A percentile compares a stretch with the other conserved stretches of the same genome.
These are phyloP conservation scores for Starmerella stigmatis DNA, from an alignment of 805 yeast genomes.

Conservation along the genomic window DNA sequence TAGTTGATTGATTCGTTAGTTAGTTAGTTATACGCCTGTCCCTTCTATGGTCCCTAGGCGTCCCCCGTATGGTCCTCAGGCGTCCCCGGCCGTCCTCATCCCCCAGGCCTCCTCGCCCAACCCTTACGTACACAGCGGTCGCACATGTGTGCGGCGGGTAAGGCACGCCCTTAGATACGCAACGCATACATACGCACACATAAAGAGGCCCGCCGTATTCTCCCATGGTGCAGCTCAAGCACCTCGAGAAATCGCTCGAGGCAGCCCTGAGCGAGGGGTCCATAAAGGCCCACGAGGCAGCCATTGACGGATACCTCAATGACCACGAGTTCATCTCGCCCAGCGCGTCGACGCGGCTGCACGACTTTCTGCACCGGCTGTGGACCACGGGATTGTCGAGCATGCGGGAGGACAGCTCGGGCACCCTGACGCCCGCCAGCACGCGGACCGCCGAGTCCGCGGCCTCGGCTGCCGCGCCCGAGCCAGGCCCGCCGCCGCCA, in stretches of 20 bases:
- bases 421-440: slow-evolving; percentile 7
- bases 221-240: slow-evolving; percentile 14
- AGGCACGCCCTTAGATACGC: too few species aligned
- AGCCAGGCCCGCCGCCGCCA: neutral
- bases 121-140: too few species aligned
- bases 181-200: too few species aligned
- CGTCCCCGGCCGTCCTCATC: too few species aligned
- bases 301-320: slow-evolving; percentile 19
- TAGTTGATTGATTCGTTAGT: too few species aligned
- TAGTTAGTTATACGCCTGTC: too few species aligned
- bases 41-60: too few species aligned
- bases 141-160: too few species aligned
- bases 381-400: slow-evolving; percentile 18
- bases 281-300: slow-evolving; percentile 9
- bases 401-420: neutral
- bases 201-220: neutral
- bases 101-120: too few species aligned
- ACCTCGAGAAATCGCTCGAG: slow-evolving; percentile 24
- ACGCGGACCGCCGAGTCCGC: neutral
- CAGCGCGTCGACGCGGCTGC: slow-evolving; percentile 27
- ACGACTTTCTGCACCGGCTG: slow-evolving; percentile 30
- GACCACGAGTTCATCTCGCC: slow-evolving; percentile 20
- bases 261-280: slow-evolving; percentile 16
- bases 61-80: too few species aligned
- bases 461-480: neutral